Evolutionary conservation across 2,329 filamentous ascomycete species (phyloP).

Genomic region (Chrysosporium keratinophilum): DNA sequence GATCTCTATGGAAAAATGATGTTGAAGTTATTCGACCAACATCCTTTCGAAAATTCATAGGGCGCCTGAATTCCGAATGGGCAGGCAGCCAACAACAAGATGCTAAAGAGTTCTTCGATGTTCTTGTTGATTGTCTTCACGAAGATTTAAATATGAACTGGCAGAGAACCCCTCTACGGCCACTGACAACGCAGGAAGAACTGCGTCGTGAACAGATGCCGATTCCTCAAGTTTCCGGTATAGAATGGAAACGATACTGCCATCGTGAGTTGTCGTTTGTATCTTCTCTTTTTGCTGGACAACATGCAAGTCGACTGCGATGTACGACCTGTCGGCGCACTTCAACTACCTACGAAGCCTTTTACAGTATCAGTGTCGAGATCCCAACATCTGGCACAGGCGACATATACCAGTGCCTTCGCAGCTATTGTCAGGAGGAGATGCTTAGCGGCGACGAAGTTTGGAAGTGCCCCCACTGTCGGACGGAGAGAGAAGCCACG

Average conservation of each 20-base stretch:
- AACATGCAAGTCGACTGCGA: slow-evolving; percentile 52
- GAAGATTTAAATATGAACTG: slow-evolving; percentile 72
- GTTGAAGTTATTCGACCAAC: slow-evolving; percentile 44
- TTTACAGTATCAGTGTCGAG: slow-evolving; percentile 61
- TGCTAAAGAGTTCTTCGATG: slow-evolving; percentile 78
- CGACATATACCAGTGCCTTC: slow-evolving; percentile 58
- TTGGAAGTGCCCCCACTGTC: slow-evolving; percentile 67
- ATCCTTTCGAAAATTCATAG: slow-evolving; percentile 56
- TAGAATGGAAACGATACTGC: slow-evolving; percentile 64
- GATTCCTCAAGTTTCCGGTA: slow-evolving; percentile 54
- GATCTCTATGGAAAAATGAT: slow-evolving; percentile 54
- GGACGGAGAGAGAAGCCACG: slow-evolving; percentile 53
- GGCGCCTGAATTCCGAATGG: slow-evolving; percentile 55
- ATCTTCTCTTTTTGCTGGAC: slow-evolving; percentile 66
- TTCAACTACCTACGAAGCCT: slow-evolving; percentile 57
- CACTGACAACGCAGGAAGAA: slow-evolving; percentile 51
- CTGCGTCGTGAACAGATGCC: slow-evolving; percentile 50
- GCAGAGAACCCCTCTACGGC: slow-evolving; percentile 47
- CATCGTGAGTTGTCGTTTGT: slow-evolving; percentile 64
- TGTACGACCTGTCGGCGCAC: slow-evolving; percentile 54
- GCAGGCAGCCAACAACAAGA: slow-evolving; percentile 75
- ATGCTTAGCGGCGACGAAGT: slow-evolving; percentile 55
- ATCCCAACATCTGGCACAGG: slow-evolving; percentile 52
- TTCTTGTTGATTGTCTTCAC: slow-evolving; percentile 68
- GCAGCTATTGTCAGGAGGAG: slow-evolving; percentile 59